These are phyloP conservation scores for Immersiporthe knoxdaviesiana DNA, from an alignment of 2,329 filamentous ascomycete species.

Conservation along the genomic window DNA sequence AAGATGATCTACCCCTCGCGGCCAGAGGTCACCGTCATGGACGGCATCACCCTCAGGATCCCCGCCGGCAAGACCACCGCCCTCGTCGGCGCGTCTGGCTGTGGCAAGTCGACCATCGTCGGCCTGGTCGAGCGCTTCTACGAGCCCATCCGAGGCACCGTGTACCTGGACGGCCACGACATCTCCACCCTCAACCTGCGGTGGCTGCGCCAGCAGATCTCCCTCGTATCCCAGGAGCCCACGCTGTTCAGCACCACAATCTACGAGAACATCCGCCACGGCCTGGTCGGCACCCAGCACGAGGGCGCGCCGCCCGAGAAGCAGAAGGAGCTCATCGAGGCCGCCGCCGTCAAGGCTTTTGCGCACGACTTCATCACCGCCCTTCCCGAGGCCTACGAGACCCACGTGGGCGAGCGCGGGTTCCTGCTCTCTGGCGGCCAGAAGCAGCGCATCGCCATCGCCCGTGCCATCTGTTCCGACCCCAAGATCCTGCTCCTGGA, in stretches of 20 bases:
- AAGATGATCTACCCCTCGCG: slow-evolving; percentile 95
- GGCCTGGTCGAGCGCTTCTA: slow-evolving; percentile 95
- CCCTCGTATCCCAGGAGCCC: slow-evolving; percentile 91
- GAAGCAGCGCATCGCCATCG: slow-evolving; percentile 95
- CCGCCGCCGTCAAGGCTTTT: slow-evolving; percentile 88
- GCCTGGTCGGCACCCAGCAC: slow-evolving; percentile 80
- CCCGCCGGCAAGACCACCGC: slow-evolving; percentile 92
- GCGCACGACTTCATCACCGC: slow-evolving; percentile 87
- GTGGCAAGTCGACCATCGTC: slow-evolving; percentile 92
- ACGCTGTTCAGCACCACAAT: slow-evolving; percentile 89
- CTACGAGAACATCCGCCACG: slow-evolving; percentile 86
- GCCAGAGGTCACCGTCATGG: slow-evolving; percentile 86
- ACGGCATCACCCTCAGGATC: slow-evolving; percentile 77
- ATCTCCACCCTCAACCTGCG: slow-evolving; percentile 80
- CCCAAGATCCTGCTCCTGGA: slow-evolving; percentile 92
- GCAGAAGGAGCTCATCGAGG: slow-evolving; percentile 71
- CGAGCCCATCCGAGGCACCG: slow-evolving; percentile 77
- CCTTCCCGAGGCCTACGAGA: slow-evolving; percentile 88
- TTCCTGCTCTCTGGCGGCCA: slow-evolving; percentile 93
- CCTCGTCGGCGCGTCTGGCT: slow-evolving; percentile 90
- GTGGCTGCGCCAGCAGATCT: slow-evolving; percentile 91
- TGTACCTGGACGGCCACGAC: slow-evolving; percentile 82
- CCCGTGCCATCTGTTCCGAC: slow-evolving; percentile 85
- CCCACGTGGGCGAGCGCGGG: slow-evolving; percentile 92
- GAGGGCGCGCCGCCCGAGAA: slow-evolving; percentile 71